These are phyloP conservation scores for Waitea zeae DNA, from an alignment of 1,284 basidiomycete genomes.

Conservation along the genomic window DNA sequence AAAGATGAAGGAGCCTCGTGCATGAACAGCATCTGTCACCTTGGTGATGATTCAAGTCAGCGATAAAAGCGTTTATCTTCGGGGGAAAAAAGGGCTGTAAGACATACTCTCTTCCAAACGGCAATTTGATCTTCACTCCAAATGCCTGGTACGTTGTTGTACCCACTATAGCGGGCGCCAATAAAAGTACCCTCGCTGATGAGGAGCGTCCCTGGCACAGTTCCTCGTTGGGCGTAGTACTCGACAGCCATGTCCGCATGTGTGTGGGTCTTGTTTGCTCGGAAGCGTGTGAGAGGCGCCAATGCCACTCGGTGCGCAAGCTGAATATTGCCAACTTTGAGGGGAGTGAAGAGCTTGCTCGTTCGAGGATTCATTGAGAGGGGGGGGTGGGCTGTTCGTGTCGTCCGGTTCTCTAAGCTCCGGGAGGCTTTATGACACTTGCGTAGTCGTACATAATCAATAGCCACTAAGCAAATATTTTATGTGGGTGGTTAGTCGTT, in stretches of 20 bases:
- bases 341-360: slow-evolving; percentile 11
- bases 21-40: slow-evolving; percentile 21
- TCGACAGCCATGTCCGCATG: slow-evolving; percentile 5
- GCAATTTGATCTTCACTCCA: slow-evolving; percentile 7
- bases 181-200: slow-evolving; percentile 15
- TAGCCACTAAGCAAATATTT: too few species aligned
- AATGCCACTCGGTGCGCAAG: slow-evolving; percentile 14
- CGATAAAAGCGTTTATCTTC: too few species aligned
- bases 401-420: slow-evolving; percentile 7
- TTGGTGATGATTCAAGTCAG: too few species aligned
- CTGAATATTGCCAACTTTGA: slow-evolving; percentile 12
- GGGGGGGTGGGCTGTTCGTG: slow-evolving; percentile 13
- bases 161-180: slow-evolving; percentile 7
- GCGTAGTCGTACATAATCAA: slow-evolving; percentile 15
- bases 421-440: slow-evolving; percentile 23
- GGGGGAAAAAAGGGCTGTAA: too few species aligned
- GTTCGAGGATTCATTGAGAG: background rate
- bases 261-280: slow-evolving; percentile 9
- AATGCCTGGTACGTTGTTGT: slow-evolving; percentile 8
- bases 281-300: slow-evolving; percentile 16
- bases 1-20: slow-evolving; percentile 17
- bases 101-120: background rate
- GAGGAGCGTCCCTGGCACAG: slow-evolving; percentile 11
- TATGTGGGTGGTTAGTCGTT: too few species aligned
- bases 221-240: slow-evolving; percentile 14